Evolutionary conservation across 495 filamentous ascomycete species (phyloP).

Genomic region (Sporormia fimetaria): DNA sequence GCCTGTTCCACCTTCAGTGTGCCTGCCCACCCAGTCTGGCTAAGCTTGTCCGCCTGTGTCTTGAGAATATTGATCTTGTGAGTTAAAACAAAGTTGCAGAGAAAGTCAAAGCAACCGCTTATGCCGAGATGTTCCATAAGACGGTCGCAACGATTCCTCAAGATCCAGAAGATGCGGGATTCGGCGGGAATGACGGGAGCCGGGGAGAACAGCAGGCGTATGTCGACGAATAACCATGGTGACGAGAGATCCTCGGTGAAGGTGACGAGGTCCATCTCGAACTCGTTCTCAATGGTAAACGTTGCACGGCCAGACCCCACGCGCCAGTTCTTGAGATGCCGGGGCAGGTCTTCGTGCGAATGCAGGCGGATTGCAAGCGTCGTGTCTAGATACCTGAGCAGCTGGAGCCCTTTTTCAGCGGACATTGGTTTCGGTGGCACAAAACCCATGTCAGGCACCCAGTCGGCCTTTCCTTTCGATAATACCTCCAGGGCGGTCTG

Average conservation of each 20-base stretch:
- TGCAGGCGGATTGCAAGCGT: constrained; percentile 68
- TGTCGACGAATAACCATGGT: constrained; percentile 88
- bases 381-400: constrained; percentile 69
- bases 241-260: constrained; percentile 65
- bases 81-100: constrained; percentile 77
- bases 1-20: constrained; percentile 62
- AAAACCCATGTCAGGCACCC: constrained; percentile 72
- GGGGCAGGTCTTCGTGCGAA: constrained; percentile 63
- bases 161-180: constrained; percentile 39
- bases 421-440: constrained; percentile 62
- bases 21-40: constrained; percentile 59
- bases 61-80: constrained; percentile 73
- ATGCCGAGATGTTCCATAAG: constrained; percentile 54
- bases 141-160: constrained; percentile 62
- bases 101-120: constrained; percentile 63
- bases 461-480: constrained; percentile 57
- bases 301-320: constrained; percentile 74
- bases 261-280: constrained; percentile 84
- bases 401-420: constrained; percentile 51
- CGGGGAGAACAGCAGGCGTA: constrained; percentile 72
- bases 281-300: constrained; percentile 71
- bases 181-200: constrained; percentile 37
- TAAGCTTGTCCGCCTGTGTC: constrained; percentile 61
- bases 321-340: constrained; percentile 57
- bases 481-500: constrained; percentile 79